Evolutionary conservation across 345 rosid species (phyloP).

Genomic region (Aethionema arabicum): DNA sequence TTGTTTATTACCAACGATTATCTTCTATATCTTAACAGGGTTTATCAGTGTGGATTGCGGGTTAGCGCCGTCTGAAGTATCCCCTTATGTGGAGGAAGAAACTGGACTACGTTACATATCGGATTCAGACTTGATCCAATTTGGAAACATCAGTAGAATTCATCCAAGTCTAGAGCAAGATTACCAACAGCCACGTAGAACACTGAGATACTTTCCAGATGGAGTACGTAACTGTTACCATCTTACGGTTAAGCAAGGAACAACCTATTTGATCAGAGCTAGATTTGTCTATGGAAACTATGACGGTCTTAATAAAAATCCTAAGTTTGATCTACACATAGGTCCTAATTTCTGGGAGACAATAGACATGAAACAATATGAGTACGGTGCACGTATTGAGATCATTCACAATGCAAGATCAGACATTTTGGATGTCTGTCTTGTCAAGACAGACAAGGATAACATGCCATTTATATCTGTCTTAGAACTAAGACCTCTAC

Average conservation of each 20-base stretch:
- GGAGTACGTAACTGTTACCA: slow-evolving; percentile 49
- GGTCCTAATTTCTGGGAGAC: slow-evolving; percentile 45
- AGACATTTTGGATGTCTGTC: slow-evolving; percentile 41
- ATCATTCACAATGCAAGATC: slow-evolving; percentile 37
- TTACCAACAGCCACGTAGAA: not conserved
- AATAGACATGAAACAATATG: not conserved
- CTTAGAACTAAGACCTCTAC: slow-evolving; percentile 41
- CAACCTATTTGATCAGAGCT: slow-evolving; percentile 39
- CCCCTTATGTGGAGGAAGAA: not conserved
- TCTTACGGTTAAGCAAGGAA: slow-evolving; percentile 30
- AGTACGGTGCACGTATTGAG: not conserved
- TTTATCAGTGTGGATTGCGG: slow-evolving; percentile 57
- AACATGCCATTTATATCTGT: slow-evolving; percentile 46
- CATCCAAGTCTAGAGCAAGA: not conserved
- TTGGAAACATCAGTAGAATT: slow-evolving; percentile 26
- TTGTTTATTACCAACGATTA: not conserved
- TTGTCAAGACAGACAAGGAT: slow-evolving; percentile 26
- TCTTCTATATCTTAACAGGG: slow-evolving; percentile 27
- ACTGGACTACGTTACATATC: slow-evolving; percentile 15
- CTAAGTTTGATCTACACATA: slow-evolving; percentile 40
- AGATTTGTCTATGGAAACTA: slow-evolving; percentile 45
- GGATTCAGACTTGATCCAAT: slow-evolving; percentile 35
- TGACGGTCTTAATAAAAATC: slow-evolving; percentile 20
- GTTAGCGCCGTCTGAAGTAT: slow-evolving; percentile 2
- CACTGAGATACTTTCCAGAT: slow-evolving; percentile 40